Conservation (phyloP, 2,329 filamentous ascomycete species). For the Sclerotinia borealis region DNA sequence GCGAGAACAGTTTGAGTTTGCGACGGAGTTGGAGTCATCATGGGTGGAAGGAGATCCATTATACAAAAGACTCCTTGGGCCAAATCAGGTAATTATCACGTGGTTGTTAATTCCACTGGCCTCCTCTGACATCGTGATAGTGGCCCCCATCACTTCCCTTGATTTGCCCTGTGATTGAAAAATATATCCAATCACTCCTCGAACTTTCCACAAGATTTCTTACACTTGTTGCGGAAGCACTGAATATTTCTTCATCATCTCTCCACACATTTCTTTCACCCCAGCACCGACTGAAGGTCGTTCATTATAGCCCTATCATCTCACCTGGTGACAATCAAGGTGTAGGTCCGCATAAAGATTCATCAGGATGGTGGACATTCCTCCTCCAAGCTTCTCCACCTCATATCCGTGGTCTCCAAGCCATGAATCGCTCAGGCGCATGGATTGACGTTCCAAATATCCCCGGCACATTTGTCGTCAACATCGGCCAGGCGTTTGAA, state of each 20-base stretch:
- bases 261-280: conserved; percentile 6
- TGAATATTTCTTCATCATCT: background rate
- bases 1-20: conserved; percentile 10
- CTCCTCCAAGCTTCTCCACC: conserved; percentile 8
- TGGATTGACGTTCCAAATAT: conserved; percentile 12
- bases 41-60: conserved; percentile 11
- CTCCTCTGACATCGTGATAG: background rate
- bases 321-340: conserved; percentile 2
- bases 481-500: conserved; percentile 10
- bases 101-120: background rate
- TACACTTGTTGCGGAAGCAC: conserved; percentile 1
- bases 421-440: conserved; percentile 4
- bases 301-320: conserved; percentile 2
- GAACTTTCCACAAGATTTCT: background rate
- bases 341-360: conserved; percentile 10
- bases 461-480: conserved; percentile 9
- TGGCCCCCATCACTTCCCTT: conserved; percentile 5
- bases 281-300: conserved; percentile 7
- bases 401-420: conserved; percentile 9
- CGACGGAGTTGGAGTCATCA: background rate
- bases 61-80: background rate
- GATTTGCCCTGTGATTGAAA: background rate
- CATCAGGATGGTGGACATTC: conserved; percentile 12
- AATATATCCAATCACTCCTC: background rate
- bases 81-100: conserved; percentile 6